A percentile compares a stretch with the other conserved stretches of the same genome.
Conservation (phyloP, 2,329 filamentous ascomycete species). For the Cladosporium sp. region DNA sequence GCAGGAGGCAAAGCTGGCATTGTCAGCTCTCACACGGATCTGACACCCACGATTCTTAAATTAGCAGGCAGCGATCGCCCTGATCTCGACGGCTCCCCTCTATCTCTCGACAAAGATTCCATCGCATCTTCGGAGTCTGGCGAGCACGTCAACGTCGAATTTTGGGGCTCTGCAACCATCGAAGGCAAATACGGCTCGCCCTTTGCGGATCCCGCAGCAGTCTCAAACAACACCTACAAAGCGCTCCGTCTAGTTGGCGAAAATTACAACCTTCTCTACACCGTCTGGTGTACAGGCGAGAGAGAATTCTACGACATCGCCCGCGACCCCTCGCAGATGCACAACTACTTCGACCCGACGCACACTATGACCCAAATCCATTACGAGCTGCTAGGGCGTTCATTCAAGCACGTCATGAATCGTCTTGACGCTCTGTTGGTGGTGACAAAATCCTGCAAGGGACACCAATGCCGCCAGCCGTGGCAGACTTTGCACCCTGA, state of each 20-base stretch:
- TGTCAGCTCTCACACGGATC: constrained; percentile 35
- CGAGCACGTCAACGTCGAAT: constrained; percentile 38
- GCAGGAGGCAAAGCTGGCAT: constrained; percentile 25
- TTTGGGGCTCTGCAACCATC: constrained; percentile 32
- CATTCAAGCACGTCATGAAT: constrained; percentile 18
- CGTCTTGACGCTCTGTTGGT: constrained; percentile 31
- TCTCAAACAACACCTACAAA: constrained; percentile 29
- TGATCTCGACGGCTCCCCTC: constrained; percentile 33
- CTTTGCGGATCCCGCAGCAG: not conserved
- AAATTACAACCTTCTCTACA: constrained; percentile 58
- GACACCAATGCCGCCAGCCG: constrained; percentile 25
- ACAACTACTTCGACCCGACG: constrained; percentile 19
- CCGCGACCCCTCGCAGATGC: constrained; percentile 22
- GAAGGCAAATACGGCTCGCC: constrained; percentile 25
- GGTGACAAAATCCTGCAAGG: constrained; percentile 32
- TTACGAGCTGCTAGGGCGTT: constrained; percentile 18
- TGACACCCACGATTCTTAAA: constrained; percentile 35
- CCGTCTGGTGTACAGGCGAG: constrained; percentile 65
- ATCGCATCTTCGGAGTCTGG: constrained; percentile 15
- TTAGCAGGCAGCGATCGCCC: constrained; percentile 28
- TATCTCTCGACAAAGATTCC: constrained; percentile 27
- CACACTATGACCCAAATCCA: constrained; percentile 9
- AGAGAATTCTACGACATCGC: constrained; percentile 57
- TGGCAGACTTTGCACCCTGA: constrained; percentile 30
- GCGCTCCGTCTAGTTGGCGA: constrained; percentile 24